Conservation (phyloP, 192 early-diverging fungal species). For the Piromyces finnis region DNA sequence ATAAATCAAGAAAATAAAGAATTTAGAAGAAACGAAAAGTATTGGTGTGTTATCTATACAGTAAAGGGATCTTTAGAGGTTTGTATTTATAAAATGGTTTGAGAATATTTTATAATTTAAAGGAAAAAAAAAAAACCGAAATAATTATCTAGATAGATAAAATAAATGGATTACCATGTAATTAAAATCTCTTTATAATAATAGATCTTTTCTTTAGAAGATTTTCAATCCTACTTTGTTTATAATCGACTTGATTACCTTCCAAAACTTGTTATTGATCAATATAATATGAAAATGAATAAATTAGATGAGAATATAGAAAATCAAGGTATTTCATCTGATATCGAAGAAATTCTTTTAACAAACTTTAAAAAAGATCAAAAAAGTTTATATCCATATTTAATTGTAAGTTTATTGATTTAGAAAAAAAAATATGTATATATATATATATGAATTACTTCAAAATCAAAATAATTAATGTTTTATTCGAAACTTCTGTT, state of each 20-base stretch:
- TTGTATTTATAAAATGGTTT: background rate
- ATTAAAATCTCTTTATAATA: no score
- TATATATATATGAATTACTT: no score
- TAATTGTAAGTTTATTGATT: no score
- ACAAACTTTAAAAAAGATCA: slow-evolving; percentile 34
- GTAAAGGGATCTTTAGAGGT: slow-evolving; percentile 48
- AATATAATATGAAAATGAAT: background rate
- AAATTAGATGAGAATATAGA: background rate
- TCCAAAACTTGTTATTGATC: background rate
- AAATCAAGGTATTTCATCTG: slow-evolving; percentile 3
- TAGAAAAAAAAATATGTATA: no score
- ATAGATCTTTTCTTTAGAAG: background rate
- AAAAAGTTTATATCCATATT: slow-evolving; percentile 31
- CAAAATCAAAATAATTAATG: no score
- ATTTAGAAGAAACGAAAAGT: slow-evolving; percentile 14
- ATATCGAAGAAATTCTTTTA: slow-evolving; percentile 54
- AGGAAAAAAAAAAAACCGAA: no score
- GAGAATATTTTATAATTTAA: no score
- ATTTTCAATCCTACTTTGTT: background rate
- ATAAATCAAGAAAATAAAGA: slow-evolving; percentile 1
- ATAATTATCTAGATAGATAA: no score
- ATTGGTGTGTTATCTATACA: slow-evolving; percentile 49
- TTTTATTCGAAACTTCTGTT: no score
- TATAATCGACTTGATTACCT: background rate
- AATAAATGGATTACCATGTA: no score